These are phyloP conservation scores for Debaryomyces prosopidis DNA, from an alignment of 805 yeast species.

Conservation along the genomic window DNA sequence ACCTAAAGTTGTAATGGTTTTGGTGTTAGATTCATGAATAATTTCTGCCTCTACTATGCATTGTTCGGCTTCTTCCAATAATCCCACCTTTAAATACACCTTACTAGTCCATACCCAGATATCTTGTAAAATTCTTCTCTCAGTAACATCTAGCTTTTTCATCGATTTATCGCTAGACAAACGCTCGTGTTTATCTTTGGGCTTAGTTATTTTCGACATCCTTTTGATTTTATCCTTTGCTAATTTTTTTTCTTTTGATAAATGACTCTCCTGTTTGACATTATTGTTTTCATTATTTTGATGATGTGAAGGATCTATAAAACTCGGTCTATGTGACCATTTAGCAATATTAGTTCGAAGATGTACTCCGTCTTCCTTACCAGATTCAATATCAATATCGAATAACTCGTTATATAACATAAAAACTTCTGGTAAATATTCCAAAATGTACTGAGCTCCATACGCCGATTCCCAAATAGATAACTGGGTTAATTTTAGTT, in stretches of 20 bases:
- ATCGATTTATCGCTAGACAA: not conserved
- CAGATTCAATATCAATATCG: slow-evolving; percentile 20
- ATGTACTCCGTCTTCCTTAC: not conserved
- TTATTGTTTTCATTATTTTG: slow-evolving; percentile 3
- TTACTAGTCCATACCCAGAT: slow-evolving; percentile 77
- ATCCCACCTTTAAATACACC: slow-evolving; percentile 58
- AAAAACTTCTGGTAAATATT: slow-evolving; percentile 66
- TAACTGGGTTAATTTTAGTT: slow-evolving; percentile 73
- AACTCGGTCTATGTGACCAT: slow-evolving; percentile 45
- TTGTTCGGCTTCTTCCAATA: slow-evolving; percentile 61
- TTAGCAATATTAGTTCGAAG: slow-evolving; percentile 14
- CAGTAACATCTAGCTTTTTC: slow-evolving; percentile 12
- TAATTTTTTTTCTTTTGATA: slow-evolving; percentile 10
- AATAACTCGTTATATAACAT: slow-evolving; percentile 55
- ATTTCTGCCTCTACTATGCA: slow-evolving; percentile 73
- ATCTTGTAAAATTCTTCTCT: slow-evolving; percentile 48
- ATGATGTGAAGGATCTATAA: slow-evolving; percentile 29
- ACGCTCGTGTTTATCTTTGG: not conserved
- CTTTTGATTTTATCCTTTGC: slow-evolving; percentile 22
- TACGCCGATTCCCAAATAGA: slow-evolving; percentile 63
- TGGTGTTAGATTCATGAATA: slow-evolving; percentile 44
- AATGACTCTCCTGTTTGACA: not conserved
- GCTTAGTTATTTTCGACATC: slow-evolving; percentile 5
- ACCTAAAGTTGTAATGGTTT: slow-evolving; percentile 53
- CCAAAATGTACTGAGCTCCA: slow-evolving; percentile 60